Evolutionary conservation across 139 green algal species (phyloP), one percentile per base, ranked within the genome.

Genomic region (Chlorella sp.): DNA sequence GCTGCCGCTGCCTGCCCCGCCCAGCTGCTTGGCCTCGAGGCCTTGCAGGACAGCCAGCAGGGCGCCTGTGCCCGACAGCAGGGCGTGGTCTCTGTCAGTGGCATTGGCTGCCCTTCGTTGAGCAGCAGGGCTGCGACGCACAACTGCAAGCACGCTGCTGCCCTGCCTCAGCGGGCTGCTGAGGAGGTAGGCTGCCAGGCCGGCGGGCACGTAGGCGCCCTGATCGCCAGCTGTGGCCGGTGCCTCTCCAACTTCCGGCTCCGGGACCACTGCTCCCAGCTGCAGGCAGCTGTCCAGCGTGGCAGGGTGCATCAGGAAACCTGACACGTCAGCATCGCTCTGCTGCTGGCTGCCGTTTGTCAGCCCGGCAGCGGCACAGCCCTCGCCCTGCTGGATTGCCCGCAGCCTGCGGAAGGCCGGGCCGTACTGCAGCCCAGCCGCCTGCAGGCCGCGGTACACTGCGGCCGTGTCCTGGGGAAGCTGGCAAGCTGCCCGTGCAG

Each of bases 391-490:
- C 19, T 86, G 78, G 79, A 90, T 71, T 64, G 61, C 66, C 28
- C 79, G 40, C 64, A 90, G 87, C 37, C 30, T 61, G 3, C 94
- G 61, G 91, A 97, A 97, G 26, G 83, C 81, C 34, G 93, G 84
- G 69, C 96, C 96, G 86, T 97, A 97, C 83, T 96, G 89, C 86
- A 97, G 88, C 14, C 94, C 96, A 76, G 94, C 92, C 30, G 85
- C 88, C 0, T 39, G 21, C 73, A 98, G 81, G 68, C 71, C 77
- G 39, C 66, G 18, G 88, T 97, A 97, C 22, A 95, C 19, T 0
- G 37, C 87, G 0, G 91, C 60, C 2, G 80, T 48, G 57, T 83
- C 88, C 15, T 90, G 26, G 0, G 95, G 93, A 16, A 76, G 21
- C 1, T n/a, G 68, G 83, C 91, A 94, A 0, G 88, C 81, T 0